Percentiles rank a stretch among this genome's conserved stretches.
These are phyloP conservation scores for Tolypocladium inflatum DNA, from an alignment of 2,329 filamentous ascomycete species.

Conservation along the genomic window DNA sequence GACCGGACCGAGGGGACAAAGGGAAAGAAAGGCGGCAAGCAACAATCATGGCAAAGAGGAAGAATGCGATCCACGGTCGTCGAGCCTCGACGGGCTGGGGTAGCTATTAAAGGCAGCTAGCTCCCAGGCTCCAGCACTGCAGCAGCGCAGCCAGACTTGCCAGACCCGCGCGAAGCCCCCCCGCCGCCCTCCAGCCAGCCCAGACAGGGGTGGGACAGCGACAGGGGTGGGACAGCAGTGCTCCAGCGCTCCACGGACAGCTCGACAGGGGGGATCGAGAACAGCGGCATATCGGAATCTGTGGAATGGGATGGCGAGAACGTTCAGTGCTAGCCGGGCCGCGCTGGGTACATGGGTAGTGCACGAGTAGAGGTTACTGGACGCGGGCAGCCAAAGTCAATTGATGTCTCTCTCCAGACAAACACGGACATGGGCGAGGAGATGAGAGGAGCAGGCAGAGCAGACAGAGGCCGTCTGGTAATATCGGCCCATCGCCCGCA, in stretches of 20 bases:
- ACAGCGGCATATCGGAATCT: background rate
- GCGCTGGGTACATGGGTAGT: too few species aligned
- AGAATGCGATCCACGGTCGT: background rate
- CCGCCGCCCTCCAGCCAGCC: too few species aligned
- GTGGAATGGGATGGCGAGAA: background rate
- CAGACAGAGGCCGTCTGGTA: background rate
- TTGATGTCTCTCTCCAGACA: background rate
- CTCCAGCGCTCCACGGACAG: background rate
- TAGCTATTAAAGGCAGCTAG: background rate
- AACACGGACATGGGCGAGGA: background rate
- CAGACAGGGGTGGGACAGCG: too few species aligned
- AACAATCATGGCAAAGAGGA: background rate
- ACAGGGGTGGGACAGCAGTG: background rate
- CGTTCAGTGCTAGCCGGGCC: background rate
- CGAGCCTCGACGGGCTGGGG: background rate
- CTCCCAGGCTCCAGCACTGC: too few species aligned
- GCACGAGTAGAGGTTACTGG: background rate
- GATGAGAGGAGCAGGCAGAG: background rate
- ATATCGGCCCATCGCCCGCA: background rate
- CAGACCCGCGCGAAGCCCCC: background rate
- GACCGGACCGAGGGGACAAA: background rate
- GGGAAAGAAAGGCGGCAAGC: background rate
- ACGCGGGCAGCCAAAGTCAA: background rate
- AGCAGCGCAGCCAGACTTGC: too few species aligned
- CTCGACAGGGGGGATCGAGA: background rate